phyloP scores from a whole-genome alignment of 2,329 filamentous ascomycete species.

The Nothophaeocryptopus gaeumannii region DNA sequence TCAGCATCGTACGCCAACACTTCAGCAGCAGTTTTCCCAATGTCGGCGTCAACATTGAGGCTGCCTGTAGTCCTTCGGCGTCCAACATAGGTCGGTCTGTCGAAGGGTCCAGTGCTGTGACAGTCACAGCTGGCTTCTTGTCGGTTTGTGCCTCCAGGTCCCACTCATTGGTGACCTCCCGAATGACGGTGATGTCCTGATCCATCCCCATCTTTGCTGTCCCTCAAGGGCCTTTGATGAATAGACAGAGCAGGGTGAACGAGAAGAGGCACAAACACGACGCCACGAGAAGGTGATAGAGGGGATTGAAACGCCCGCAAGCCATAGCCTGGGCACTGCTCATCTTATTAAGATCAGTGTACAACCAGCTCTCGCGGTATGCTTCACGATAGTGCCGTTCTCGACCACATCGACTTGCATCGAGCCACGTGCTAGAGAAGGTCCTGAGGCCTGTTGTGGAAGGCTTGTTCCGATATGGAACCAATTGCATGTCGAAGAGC shows the following conservation, averaged over 20 bases:
- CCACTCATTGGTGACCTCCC: neutral
- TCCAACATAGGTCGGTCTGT: slow-evolving; percentile 10
- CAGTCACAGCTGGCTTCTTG: slow-evolving; percentile 10
- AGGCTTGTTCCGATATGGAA: too few species aligned
- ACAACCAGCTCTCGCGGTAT: neutral
- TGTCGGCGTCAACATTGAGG: slow-evolving; percentile 1
- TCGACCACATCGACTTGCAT: slow-evolving; percentile 4
- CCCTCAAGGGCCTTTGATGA: neutral
- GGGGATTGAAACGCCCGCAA: neutral
- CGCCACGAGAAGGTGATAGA: slow-evolving; percentile 1
- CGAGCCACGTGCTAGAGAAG: slow-evolving; percentile 6
- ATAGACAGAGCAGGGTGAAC: neutral
- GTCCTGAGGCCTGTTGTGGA: too few species aligned
- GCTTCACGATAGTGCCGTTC: neutral
- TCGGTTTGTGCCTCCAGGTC: slow-evolving; percentile 9
- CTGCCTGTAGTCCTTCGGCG: slow-evolving; percentile 11
- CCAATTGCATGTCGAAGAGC: too few species aligned
- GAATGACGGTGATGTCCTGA: slow-evolving; percentile 6
- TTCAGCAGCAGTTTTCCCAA: neutral
- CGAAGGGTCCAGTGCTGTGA: slow-evolving; percentile 2
- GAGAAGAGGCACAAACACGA: neutral
- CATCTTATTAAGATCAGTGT: slow-evolving; percentile 3
- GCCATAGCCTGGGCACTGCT: slow-evolving; percentile 2
- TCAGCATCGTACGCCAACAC: slow-evolving; percentile 37
- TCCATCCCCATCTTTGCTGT: slow-evolving; percentile 1